Evolutionary conservation across 345 rosid species (phyloP).

Genomic region (Microthlaspi erraticum): DNA sequence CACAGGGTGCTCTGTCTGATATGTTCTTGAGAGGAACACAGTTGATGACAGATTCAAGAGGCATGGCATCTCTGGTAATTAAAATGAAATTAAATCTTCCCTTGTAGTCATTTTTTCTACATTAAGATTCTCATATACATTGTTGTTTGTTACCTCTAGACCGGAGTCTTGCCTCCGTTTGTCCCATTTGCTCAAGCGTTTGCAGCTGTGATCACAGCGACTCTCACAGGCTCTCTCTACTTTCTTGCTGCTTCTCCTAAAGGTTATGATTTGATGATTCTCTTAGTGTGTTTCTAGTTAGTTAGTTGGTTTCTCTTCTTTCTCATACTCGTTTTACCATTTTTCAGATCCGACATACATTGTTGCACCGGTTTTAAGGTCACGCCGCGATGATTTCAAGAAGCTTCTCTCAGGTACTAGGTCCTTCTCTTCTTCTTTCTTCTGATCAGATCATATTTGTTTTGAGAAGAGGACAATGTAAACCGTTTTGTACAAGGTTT

Average conservation of each 20-base stretch:
- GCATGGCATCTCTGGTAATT: conserved; percentile 94
- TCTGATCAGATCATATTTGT: neutral
- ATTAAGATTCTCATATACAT: neutral
- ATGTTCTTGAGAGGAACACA: conserved; percentile 83
- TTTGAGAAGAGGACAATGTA: neutral
- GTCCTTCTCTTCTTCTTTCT: conserved; percentile 17
- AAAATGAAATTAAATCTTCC: neutral
- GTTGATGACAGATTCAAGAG: conserved; percentile 64
- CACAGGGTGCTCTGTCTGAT: conserved; percentile 86
- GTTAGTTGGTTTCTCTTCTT: neutral
- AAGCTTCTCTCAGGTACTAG: conserved; percentile 83
- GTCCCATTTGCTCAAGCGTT: conserved; percentile 98
- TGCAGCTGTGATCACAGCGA: conserved; percentile 92
- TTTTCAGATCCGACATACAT: conserved; percentile 85
- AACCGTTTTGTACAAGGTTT: neutral
- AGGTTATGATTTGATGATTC: conserved; percentile 52
- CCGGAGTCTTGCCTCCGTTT: conserved; percentile 89
- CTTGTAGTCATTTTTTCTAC: neutral
- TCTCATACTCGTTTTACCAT: conserved; percentile 33
- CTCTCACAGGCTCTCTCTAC: conserved; percentile 90
- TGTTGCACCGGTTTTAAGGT: conserved; percentile 77
- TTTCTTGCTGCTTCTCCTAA: conserved; percentile 89
- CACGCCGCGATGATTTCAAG: conserved; percentile 75
- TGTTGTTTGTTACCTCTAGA: conserved; percentile 47
- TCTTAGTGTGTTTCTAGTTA: neutral